A percentile compares a stretch with the other conserved stretches of the same genome.
Conservation (phyloP, 441 rosid genomes). For the Metrosideros polymorpha region DNA sequence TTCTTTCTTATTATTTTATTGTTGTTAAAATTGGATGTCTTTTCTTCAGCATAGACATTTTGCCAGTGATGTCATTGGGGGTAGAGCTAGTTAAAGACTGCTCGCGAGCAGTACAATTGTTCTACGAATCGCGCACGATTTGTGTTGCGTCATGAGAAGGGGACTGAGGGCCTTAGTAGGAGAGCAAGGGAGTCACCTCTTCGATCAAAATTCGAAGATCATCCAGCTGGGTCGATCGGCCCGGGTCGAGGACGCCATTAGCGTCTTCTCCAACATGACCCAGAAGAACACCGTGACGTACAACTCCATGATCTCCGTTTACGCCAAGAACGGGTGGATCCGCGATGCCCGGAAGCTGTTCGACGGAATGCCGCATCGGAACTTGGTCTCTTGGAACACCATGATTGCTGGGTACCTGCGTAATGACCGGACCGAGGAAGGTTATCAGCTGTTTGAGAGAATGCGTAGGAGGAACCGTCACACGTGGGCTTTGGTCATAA, state of each 20-base stretch:
- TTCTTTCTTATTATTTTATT: too few relatives aligned
- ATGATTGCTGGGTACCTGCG: conserved; percentile 5
- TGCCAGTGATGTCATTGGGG: too few relatives aligned
- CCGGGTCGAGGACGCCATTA: conserved; percentile 17
- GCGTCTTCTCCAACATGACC: conserved; percentile 24
- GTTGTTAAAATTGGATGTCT: too few relatives aligned
- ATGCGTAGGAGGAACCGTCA: neutral
- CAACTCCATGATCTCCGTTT: neutral
- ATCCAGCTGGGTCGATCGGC: conserved; percentile 21
- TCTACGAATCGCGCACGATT: neutral
- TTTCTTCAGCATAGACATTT: too few relatives aligned
- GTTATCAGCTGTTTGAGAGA: neutral
- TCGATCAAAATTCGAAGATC: conserved; percentile 19
- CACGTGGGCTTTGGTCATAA: neutral
- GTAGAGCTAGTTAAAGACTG: neutral
- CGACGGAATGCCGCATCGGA: conserved; percentile 11
- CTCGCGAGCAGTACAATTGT: neutral
- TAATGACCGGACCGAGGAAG: neutral
- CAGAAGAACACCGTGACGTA: conserved; percentile 5
- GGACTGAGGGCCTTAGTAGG: conserved; percentile 12
- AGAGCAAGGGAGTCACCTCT: conserved; percentile 2
- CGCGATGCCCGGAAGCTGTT: conserved; percentile 17
- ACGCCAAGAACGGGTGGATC: conserved; percentile 21
- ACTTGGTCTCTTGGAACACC: conserved; percentile 28
- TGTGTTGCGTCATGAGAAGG: conserved; percentile 2